phyloP scores from a whole-genome alignment of 306 rosid species.

The Vigna nakashimae region DNA sequence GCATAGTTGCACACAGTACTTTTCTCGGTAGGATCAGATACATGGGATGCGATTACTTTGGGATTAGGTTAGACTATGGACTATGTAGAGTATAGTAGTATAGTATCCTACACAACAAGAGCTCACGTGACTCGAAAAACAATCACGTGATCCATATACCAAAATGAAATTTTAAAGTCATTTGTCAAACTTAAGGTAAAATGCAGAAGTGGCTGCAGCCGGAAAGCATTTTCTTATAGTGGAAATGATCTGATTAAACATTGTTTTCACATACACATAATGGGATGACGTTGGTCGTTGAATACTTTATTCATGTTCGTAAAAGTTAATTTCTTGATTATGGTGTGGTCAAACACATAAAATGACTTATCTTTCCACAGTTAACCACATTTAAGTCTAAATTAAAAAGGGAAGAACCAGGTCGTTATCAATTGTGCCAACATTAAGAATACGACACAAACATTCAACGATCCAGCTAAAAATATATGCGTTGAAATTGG shows the following conservation, averaged over 20 bases:
- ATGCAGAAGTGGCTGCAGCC: background rate
- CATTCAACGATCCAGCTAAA: background rate
- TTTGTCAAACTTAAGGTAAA: background rate
- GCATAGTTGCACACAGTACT: background rate
- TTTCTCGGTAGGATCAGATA: background rate
- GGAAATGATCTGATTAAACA: background rate
- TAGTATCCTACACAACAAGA: background rate
- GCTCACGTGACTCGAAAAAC: background rate
- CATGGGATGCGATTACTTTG: background rate
- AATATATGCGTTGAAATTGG: constrained; percentile 11
- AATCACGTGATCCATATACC: background rate
- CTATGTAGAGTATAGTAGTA: background rate
- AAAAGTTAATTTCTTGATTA: background rate
- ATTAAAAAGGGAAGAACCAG: background rate
- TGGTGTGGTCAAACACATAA: background rate
- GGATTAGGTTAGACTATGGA: background rate
- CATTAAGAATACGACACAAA: background rate
- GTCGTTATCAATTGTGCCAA: background rate
- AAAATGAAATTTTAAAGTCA: background rate
- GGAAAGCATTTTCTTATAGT: background rate
- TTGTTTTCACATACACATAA: background rate
- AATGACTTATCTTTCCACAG: background rate
- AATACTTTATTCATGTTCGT: background rate
- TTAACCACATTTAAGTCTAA: background rate
- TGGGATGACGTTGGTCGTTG: background rate